These are phyloP conservation scores for Cercospora nicotianae DNA, from an alignment of 2,329 filamentous ascomycete species.

Conservation along the genomic window DNA sequence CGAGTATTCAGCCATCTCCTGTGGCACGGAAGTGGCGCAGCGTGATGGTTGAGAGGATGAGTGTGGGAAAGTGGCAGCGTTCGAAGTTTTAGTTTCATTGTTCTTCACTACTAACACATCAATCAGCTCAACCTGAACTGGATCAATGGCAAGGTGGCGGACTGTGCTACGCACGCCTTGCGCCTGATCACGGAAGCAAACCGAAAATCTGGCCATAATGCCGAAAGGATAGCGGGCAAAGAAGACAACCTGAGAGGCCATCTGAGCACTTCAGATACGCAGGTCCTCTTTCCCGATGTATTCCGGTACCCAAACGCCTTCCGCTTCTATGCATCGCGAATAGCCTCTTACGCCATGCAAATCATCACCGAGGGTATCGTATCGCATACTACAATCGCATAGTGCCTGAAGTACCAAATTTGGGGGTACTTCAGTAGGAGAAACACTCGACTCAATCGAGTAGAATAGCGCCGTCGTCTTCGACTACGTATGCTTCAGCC, in stretches of 20 bases:
- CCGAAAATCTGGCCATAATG: conserved; percentile 3
- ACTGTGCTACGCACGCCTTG: neutral
- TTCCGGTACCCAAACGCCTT: conserved; percentile 8
- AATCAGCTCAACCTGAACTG: neutral
- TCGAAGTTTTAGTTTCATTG: neutral
- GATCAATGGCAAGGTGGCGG: neutral
- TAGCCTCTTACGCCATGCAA: conserved; percentile 8
- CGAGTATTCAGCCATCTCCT: neutral
- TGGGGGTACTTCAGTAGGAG: neutral
- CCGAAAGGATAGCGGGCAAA: neutral
- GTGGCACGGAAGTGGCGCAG: neutral
- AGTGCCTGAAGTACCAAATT: neutral
- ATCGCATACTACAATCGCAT: neutral
- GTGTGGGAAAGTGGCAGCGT: neutral
- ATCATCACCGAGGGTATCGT: conserved; percentile 11
- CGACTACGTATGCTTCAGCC: conserved; percentile 28
- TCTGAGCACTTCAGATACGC: conserved; percentile 23
- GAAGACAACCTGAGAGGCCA: neutral
- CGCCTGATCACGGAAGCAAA: neutral
- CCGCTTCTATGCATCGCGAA: conserved; percentile 12
- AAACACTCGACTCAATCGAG: conserved; percentile 29
- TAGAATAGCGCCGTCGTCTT: conserved; percentile 36
- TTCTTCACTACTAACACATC: neutral
- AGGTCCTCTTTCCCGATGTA: neutral
- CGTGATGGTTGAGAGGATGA: neutral